Evolutionary conservation across 257 asterid species (phyloP).

Genomic region (Solanum ahanhuiri): DNA sequence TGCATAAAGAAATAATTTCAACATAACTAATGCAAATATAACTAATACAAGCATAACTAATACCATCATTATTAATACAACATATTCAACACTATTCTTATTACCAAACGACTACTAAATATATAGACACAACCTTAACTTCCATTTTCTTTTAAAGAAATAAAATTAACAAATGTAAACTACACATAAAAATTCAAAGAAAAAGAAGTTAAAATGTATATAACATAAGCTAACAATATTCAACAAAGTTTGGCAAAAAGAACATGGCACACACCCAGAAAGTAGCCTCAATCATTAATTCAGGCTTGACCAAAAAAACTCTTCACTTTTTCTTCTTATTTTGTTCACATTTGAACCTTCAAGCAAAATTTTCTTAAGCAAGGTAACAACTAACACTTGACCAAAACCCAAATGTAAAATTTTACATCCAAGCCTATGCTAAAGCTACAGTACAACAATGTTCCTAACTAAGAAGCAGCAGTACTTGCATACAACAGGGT

Average conservation of each 20-base stretch:
- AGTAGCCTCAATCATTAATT: neutral
- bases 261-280: neutral
- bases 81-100: neutral
- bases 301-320: neutral
- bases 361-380: neutral
- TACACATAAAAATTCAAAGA: neutral
- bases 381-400: neutral
- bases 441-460: slow-evolving; percentile 1
- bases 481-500: slow-evolving; percentile 67
- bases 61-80: too few relatives aligned
- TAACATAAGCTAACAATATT: neutral
- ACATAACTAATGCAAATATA: too few relatives aligned
- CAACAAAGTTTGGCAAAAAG: neutral
- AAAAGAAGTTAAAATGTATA: neutral
- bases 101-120: neutral
- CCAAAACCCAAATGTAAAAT: neutral
- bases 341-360: neutral
- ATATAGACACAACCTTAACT: neutral
- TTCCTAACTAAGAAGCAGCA: slow-evolving; percentile 30
- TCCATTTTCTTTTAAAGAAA: neutral
- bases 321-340: neutral
- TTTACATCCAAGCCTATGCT: neutral
- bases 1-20: neutral
- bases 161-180: neutral
- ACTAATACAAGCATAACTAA: too few relatives aligned